Conservation (phyloP, 225 moss, liverwort and hornwort genomes). For the Ulota crispa region DNA sequence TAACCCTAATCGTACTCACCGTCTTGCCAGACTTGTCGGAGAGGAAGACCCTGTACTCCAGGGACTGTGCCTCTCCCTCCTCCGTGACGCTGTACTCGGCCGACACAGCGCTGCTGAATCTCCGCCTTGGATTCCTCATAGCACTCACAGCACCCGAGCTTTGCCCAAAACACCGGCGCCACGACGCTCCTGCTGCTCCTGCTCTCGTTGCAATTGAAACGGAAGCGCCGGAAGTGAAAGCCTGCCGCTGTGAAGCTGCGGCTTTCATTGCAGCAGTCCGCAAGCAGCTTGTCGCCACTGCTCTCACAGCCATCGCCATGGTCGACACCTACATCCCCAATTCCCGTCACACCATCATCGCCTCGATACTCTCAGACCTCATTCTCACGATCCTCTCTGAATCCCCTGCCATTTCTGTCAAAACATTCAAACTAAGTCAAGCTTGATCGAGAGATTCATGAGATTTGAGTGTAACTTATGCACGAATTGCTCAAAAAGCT, state of each 20-base stretch:
- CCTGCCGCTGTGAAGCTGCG: not conserved
- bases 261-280: not conserved
- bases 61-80: constrained; percentile 58
- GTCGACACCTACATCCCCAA: constrained; percentile 2
- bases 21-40: constrained; percentile 68
- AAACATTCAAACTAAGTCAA: not conserved
- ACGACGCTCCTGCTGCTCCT: not conserved
- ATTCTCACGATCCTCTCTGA: no score
- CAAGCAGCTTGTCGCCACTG: constrained; percentile 13
- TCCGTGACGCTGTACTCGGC: constrained; percentile 49
- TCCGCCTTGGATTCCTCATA: not conserved
- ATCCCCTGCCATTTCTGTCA: not conserved
- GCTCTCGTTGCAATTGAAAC: not conserved
- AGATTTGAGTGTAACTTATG: not conserved
- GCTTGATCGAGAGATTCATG: not conserved
- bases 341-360: not conserved
- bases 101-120: constrained; percentile 4
- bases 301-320: constrained; percentile 30
- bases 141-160: not conserved
- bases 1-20: constrained; percentile 25
- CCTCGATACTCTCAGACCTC: not conserved
- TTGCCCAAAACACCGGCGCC: not conserved
- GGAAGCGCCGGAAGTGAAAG: not conserved
- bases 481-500: not conserved
- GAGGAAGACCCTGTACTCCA: constrained; percentile 83